Conservation (phyloP, 164 flowering plant species). For the Chloranthus sessilifolius region DNA sequence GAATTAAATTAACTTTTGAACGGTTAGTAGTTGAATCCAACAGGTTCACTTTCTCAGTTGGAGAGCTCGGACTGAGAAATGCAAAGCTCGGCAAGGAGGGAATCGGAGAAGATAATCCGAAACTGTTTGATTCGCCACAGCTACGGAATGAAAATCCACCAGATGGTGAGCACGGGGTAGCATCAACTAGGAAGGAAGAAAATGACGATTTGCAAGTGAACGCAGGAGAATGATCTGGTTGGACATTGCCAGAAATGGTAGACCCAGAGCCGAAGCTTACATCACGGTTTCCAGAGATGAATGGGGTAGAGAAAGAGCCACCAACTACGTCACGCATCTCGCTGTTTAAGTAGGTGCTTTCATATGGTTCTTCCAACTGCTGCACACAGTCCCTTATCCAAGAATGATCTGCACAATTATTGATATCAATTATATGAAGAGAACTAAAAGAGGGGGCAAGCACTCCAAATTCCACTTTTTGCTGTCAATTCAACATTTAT, state of each 20-base stretch:
- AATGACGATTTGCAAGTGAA: slow-evolving; percentile 76
- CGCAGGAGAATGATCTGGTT: slow-evolving; percentile 35
- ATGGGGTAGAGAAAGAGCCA: slow-evolving; percentile 30
- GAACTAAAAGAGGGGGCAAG: not conserved
- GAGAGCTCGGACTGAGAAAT: slow-evolving; percentile 49
- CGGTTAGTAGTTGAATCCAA: slow-evolving; percentile 15
- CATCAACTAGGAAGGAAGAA: slow-evolving; percentile 43
- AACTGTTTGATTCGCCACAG: slow-evolving; percentile 25
- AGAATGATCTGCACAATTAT: slow-evolving; percentile 44
- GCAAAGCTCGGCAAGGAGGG: slow-evolving; percentile 72
- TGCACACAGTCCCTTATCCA: slow-evolving; percentile 38
- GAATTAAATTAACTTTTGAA: slow-evolving; percentile 18
- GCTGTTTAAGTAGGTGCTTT: slow-evolving; percentile 5
- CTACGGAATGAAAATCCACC: slow-evolving; percentile 61
- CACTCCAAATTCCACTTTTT: not conserved
- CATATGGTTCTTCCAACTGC: slow-evolving; percentile 13
- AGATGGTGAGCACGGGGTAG: slow-evolving; percentile 28
- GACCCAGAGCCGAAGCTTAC: slow-evolving; percentile 49
- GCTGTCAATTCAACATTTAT: no score
- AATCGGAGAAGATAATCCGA: slow-evolving; percentile 45
- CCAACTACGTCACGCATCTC: slow-evolving; percentile 19
- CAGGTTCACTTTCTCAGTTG: slow-evolving; percentile 21
- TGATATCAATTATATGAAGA: not conserved
- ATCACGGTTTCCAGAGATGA: slow-evolving; percentile 38
- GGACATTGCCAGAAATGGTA: slow-evolving; percentile 23